Conservation (phyloP, 768 basidiomycete genomes). For the Lactarius quietus region DNA sequence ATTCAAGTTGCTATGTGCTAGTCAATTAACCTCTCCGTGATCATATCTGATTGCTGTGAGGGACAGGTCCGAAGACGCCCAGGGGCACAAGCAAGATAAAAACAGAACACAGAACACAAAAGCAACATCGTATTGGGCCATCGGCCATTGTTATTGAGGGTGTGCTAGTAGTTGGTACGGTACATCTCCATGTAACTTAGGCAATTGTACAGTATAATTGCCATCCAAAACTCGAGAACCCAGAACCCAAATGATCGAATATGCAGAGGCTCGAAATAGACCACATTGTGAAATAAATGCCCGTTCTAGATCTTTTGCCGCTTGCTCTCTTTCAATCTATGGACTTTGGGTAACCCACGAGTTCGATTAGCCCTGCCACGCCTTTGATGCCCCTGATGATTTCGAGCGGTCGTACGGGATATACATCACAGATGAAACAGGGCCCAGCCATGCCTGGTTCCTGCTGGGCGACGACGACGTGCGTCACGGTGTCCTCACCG, state of each 20-base stretch:
- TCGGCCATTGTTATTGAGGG: not conserved
- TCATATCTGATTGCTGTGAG: not conserved
- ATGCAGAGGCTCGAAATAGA: not conserved
- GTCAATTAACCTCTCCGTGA: not conserved
- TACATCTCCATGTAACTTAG: not conserved
- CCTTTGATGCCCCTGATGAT: not conserved
- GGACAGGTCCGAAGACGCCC: not conserved
- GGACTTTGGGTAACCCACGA: not conserved
- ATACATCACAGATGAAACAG: not conserved
- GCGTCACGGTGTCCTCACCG: not conserved
- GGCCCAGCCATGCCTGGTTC: not conserved
- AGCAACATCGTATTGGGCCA: no score
- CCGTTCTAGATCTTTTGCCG: not conserved
- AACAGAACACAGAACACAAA: no score
- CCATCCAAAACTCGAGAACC: not conserved
- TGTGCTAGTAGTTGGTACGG: not conserved
- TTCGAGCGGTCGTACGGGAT: not conserved
- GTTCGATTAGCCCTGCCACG: not conserved
- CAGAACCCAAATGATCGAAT: not conserved
- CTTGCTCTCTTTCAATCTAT: not conserved
- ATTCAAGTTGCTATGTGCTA: not conserved
- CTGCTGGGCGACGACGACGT: not conserved
- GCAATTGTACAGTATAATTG: not conserved
- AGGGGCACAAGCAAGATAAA: not conserved
- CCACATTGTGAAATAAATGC: not conserved